A percentile compares a stretch with the other conserved stretches of the same genome.
Conservation (phyloP, 371 early-diverging fungal species). For the Mortierella sp. region DNA sequence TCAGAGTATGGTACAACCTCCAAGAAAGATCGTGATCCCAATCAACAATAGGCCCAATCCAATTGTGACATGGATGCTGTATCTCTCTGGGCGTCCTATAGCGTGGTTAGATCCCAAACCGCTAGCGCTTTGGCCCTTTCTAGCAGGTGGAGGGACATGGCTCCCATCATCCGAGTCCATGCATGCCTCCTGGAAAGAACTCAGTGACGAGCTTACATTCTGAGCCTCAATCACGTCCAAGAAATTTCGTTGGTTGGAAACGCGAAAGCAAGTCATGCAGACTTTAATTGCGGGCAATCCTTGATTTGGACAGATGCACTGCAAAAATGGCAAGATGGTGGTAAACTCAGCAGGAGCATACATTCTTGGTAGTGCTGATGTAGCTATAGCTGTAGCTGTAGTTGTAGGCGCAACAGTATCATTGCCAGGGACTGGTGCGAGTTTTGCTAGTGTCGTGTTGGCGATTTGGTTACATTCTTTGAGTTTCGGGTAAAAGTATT, state of each 20-base stretch:
- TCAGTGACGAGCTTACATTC: slow-evolving; percentile 21
- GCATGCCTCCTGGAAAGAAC: slow-evolving; percentile 40
- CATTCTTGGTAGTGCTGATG: background rate
- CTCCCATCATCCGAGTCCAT: slow-evolving; percentile 23
- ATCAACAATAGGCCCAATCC: background rate
- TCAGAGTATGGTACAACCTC: background rate
- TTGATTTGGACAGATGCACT: slow-evolving; percentile 43
- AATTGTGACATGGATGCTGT: background rate
- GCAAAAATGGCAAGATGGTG: slow-evolving; percentile 28
- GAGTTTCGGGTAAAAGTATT: slow-evolving; percentile 40
- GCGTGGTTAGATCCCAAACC: background rate
- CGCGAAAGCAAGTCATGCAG: slow-evolving; percentile 35
- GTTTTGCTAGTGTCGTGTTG: slow-evolving; percentile 14
- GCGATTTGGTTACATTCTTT: slow-evolving; percentile 43
- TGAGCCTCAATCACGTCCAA: slow-evolving; percentile 23
- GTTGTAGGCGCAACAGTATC: background rate
- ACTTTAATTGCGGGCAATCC: slow-evolving; percentile 34
- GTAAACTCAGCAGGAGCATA: slow-evolving; percentile 31
- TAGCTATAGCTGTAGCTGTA: background rate
- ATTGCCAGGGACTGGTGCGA: background rate
- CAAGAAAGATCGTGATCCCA: background rate
- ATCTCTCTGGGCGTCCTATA: background rate
- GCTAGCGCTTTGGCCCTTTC: slow-evolving; percentile 27
- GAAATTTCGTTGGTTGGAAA: slow-evolving; percentile 30
- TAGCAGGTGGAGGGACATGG: slow-evolving; percentile 23